Base-by-base conservation (phyloP, 345 rosid genomes). In the Zanthoxylum bungeanum region DNA sequence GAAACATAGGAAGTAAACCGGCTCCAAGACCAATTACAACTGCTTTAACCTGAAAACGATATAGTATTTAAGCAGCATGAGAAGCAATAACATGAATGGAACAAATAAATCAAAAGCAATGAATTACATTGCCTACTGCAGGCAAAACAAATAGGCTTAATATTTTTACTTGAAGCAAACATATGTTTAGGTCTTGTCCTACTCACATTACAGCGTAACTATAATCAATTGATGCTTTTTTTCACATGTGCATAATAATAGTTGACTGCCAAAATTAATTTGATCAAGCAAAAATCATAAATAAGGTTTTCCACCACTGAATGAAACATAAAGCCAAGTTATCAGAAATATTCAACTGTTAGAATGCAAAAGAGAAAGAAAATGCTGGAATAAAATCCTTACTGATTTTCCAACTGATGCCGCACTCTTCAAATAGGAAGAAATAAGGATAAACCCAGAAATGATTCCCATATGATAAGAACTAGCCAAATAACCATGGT, bases 1-100 rank as follows among this genome's bases (percentile, higher is more conserved):
- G 97, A 85, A 92, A 92, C 97, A 92, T 92, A 57, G 98, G 98
- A 80, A 94, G 92, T 64, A 94, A 75, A 66, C 98, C 98, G 12
- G 98, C 98, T 64, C 98, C 98, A 74, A 94, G 97, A 83, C 98
- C 98, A 60, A 94, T 77, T 58, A 94, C 79, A 73, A 89, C 92
- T 65, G 89, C 82, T 78, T 85, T 90, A 70, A 88, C 92, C 95
- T 93, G 85, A 60, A 55, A 76, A 75, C 34, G 52, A 53, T 61
- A 4, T 27, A 25, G 55, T 60, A 52, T 60, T 53, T 56, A 25
- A 61, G 65, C 60, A 71, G 49, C 62, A 75, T 60, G 40, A 21
- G 25, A 33, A 37, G 39, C 10, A 50, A 73, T 5, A 51, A n/a
- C 24, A 17, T 53, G 36, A 55, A 27, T 24, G 19, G 17, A 60